Base-by-base conservation (phyloP, 441 rosid genomes). In the Croton laevigatus region DNA sequence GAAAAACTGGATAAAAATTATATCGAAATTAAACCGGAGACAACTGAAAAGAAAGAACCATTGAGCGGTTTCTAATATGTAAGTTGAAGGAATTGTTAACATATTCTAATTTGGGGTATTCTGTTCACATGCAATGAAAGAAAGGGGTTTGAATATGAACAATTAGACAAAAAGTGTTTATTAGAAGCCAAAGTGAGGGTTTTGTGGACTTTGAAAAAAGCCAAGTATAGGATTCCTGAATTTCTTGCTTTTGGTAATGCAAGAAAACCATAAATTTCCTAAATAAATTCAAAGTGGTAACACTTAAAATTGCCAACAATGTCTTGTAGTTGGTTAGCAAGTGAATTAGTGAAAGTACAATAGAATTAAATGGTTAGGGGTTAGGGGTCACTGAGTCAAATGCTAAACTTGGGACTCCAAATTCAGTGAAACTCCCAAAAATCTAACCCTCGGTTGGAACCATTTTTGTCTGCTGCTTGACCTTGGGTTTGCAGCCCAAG, bases 361-460 rank as follows among this genome's bases (percentile, higher is more conserved):
- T 17, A 46, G 2, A 49, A 49, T 49, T 49, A 16, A 49, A 49
- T 49, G 53, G 53, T 1, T 17, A 82, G 77, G 83, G 77, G 23
- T 45, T 32, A 60, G 53, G 72, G 72, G 72, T 76, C 72, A 76
- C 69, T 44, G 83, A 83, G 91, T 87, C 85, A 85, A 85, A 54
- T 83, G 82, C 79, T 59, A 75, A 76, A 82, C 85, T 82, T 75
- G 87, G 89, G 83, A 84, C 88, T 83, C 76, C 83, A 86, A 87
- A 80, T 84, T 85, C 86, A 86, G 83, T 88, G 88, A 79, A 83
- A 84, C 77, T 82, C 83, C 88, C 85, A 69, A 87, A 40, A 82
- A 81, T 73, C 81, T 74, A 73, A 84, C 87, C 88, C 86, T 87
- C 88, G 87, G 75, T 89, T 84, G 63, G 76, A 78, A 69, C 89